Evolutionary conservation across 345 rosid species (phyloP).

Genomic region (Cardamine occulta): DNA sequence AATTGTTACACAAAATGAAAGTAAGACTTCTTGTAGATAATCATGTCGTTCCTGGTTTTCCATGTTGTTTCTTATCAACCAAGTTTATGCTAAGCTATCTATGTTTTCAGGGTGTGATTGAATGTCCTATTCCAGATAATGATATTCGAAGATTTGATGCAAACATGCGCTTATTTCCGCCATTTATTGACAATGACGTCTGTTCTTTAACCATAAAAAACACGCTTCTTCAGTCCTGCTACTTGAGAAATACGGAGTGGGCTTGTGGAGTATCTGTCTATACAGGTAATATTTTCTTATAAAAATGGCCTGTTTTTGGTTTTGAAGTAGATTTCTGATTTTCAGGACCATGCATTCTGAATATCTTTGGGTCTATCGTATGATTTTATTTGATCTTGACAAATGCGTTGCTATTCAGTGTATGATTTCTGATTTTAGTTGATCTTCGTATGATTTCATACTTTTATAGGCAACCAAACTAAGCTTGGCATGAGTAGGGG

Average conservation of each 20-base stretch:
- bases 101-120: slow-evolving; percentile 84
- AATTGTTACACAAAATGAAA: slow-evolving; percentile 91
- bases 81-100: slow-evolving; percentile 21
- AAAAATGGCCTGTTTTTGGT: not conserved
- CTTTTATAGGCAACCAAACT: slow-evolving; percentile 80
- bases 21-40: slow-evolving; percentile 46
- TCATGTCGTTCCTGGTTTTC: slow-evolving; percentile 5
- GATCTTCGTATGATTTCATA: slow-evolving; percentile 19
- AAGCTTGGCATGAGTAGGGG: slow-evolving; percentile 99
- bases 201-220: slow-evolving; percentile 94
- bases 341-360: slow-evolving; percentile 12
- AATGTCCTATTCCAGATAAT: slow-evolving; percentile 93
- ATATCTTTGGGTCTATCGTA: not conserved
- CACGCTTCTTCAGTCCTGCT: slow-evolving; percentile 96
- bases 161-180: slow-evolving; percentile 92
- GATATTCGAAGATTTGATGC: slow-evolving; percentile 99
- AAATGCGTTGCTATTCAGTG: not conserved
- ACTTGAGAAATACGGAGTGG: slow-evolving; percentile 97
- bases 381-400: slow-evolving; percentile 29
- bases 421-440: slow-evolving; percentile 5
- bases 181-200: slow-evolving; percentile 91
- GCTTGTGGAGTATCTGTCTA: slow-evolving; percentile 98
- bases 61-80: not conserved
- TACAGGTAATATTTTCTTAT: slow-evolving; percentile 61
- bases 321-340: not conserved